Evolutionary conservation across 306 rosid species (phyloP).

Genomic region (Fagus sylvatica): DNA sequence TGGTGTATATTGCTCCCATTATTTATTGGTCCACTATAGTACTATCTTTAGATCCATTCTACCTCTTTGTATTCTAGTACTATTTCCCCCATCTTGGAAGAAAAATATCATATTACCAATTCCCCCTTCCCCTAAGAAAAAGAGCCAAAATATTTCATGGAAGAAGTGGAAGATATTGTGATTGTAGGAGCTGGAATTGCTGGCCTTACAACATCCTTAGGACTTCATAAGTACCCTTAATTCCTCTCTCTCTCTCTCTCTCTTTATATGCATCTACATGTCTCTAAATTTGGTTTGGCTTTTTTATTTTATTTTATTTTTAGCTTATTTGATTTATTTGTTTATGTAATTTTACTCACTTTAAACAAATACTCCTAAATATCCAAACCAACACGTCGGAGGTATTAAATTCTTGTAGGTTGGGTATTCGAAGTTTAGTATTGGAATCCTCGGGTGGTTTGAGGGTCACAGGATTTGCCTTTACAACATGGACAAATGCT

Average conservation of each 20-base stretch:
- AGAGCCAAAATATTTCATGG: slow-evolving; percentile 25
- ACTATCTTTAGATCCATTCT: too few species aligned
- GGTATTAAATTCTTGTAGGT: slow-evolving; percentile 35
- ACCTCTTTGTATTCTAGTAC: too few species aligned
- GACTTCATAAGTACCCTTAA: slow-evolving; percentile 45
- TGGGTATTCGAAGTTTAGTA: slow-evolving; percentile 63
- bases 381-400: too few species aligned
- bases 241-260: background rate
- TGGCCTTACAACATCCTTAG: slow-evolving; percentile 71
- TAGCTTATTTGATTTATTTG: too few species aligned
- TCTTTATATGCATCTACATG: background rate
- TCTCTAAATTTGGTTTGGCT: too few species aligned
- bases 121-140: too few species aligned
- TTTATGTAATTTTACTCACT: too few species aligned
- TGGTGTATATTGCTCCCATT: too few species aligned
- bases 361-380: too few species aligned
- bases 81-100: too few species aligned
- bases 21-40: too few species aligned
- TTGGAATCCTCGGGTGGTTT: slow-evolving; percentile 58
- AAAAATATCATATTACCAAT: too few species aligned
- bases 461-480: slow-evolving; percentile 68
- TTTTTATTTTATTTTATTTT: background rate
- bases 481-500: slow-evolving; percentile 58
- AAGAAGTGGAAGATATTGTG: slow-evolving; percentile 46
- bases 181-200: slow-evolving; percentile 87